These are phyloP conservation scores for Sorghum bicolor DNA, from an alignment of 176 grass and related monocot genomes.

Conservation along the genomic window Sorghum_bicolor_NCBIv3 NC_012873.2:63335501-63336000, in stretches of 20 bases:
- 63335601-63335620: neutral
- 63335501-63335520: neutral
- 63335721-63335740: constrained; percentile 49
- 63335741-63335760: constrained; percentile 35
- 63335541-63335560: neutral
- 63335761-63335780: constrained; percentile 45
- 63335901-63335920: neutral
- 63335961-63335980: neutral
- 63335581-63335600: constrained; percentile 4
- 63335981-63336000: neutral
- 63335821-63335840: constrained; percentile 41
- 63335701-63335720: constrained; percentile 70
- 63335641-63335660: neutral
- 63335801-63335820: constrained; percentile 62
- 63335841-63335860: constrained; percentile 6
- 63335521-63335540: neutral
- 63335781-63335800: constrained; percentile 60
- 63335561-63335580: neutral
- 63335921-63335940: neutral
- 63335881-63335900: constrained; percentile 1
- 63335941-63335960: neutral
- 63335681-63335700: constrained; percentile 56
- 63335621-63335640: neutral
- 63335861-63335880: constrained; percentile 4
- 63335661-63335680: neutral